These are phyloP conservation scores for Chlorophyllum brunneum DNA, from an alignment of 768 basidiomycete species.

Conservation along the genomic window DNA sequence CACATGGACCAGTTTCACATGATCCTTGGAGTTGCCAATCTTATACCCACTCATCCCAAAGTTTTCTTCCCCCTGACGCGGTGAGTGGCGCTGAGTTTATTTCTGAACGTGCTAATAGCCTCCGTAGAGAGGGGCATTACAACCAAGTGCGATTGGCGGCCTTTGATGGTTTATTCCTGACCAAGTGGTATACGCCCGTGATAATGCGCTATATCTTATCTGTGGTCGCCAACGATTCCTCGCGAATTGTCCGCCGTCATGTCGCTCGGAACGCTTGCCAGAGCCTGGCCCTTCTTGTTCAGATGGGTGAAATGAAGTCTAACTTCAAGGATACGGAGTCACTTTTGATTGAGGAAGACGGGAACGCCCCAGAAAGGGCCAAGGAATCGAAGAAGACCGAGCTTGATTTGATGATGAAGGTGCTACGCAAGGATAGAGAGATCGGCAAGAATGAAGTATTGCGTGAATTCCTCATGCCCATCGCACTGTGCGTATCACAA, in stretches of 20 bases:
- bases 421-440: slow-evolving; percentile 82
- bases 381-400: slow-evolving; percentile 82
- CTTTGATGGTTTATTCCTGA: slow-evolving; percentile 90
- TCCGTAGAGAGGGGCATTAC: slow-evolving; percentile 84
- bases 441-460: slow-evolving; percentile 77
- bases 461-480: slow-evolving; percentile 77
- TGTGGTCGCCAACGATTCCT: slow-evolving; percentile 83
- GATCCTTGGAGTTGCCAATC: slow-evolving; percentile 68
- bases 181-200: slow-evolving; percentile 80
- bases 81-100: slow-evolving; percentile 35
- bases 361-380: slow-evolving; percentile 61
- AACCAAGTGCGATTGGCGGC: slow-evolving; percentile 88
- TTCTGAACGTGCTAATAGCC: slow-evolving; percentile 8
- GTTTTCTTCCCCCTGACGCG: slow-evolving; percentile 87
- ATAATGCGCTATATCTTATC: slow-evolving; percentile 87
- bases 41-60: slow-evolving; percentile 72
- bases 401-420: slow-evolving; percentile 80
- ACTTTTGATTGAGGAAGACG: slow-evolving; percentile 84
- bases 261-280: slow-evolving; percentile 84
- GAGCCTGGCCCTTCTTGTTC: slow-evolving; percentile 79
- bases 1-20: slow-evolving; percentile 62
- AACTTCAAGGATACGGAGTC: slow-evolving; percentile 70
- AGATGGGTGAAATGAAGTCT: slow-evolving; percentile 88
- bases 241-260: slow-evolving; percentile 77
- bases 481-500: slow-evolving; percentile 57